These are phyloP conservation scores for Phytophthora vignae DNA, from an alignment of 352 stramenopile genomes.

Conservation along the genomic window DNA sequence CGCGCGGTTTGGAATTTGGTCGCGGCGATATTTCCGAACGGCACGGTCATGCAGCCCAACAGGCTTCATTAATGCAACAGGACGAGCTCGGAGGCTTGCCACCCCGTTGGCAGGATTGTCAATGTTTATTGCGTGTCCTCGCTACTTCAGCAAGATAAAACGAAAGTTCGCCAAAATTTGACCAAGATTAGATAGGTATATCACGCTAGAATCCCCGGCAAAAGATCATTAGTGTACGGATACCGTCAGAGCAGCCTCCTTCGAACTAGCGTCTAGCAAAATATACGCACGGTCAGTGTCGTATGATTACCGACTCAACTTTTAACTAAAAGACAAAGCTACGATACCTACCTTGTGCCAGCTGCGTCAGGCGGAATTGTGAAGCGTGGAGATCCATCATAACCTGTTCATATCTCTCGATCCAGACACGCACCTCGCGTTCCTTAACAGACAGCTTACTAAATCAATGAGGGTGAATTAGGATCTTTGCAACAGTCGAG, in stretches of 20 bases:
- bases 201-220: neutral
- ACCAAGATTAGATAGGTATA: neutral
- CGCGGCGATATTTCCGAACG: constrained; percentile 72
- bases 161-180: neutral
- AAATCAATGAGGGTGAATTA: neutral
- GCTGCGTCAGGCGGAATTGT: constrained; percentile 73
- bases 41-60: constrained; percentile 65
- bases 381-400: constrained; percentile 86
- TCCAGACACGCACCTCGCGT: constrained; percentile 71
- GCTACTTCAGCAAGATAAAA: constrained; percentile 35
- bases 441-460: constrained; percentile 63
- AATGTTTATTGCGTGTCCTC: constrained; percentile 64
- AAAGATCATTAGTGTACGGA: neutral
- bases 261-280: constrained; percentile 64
- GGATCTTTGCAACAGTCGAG: neutral
- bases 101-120: constrained; percentile 38
- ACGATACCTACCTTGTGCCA: constrained; percentile 55
- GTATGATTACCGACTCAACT: neutral
- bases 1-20: constrained; percentile 72
- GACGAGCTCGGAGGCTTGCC: constrained; percentile 43
- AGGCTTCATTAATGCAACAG: constrained; percentile 54
- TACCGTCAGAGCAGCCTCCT: constrained; percentile 71
- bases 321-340: neutral
- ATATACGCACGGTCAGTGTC: neutral
- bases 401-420: constrained; percentile 84